phyloP scores from a whole-genome alignment of 2,329 filamentous ascomycete species.

The Orbilia oligospora region DNA sequence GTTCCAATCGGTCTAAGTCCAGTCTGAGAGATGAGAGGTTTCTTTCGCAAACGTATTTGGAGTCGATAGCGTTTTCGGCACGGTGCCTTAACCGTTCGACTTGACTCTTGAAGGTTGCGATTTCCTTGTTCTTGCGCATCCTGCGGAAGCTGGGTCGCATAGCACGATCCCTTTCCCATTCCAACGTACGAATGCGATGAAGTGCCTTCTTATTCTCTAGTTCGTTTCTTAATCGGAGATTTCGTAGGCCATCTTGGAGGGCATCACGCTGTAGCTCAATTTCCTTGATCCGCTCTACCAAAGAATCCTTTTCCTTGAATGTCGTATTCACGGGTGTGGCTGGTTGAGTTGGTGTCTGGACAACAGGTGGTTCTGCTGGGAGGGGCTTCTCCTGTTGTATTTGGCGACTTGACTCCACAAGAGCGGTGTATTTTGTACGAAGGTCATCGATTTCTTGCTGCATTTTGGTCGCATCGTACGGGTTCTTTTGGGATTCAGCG shows the following conservation, averaged over 20 bases:
- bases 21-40: conserved; percentile 90
- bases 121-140: conserved; percentile 86
- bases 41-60: conserved; percentile 97
- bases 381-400: conserved; percentile 67
- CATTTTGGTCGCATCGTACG: conserved; percentile 85
- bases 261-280: conserved; percentile 94
- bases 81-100: conserved; percentile 86
- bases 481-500: conserved; percentile 78
- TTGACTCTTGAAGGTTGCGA: conserved; percentile 83
- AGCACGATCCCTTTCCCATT: conserved; percentile 82
- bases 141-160: conserved; percentile 77
- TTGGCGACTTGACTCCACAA: conserved; percentile 66
- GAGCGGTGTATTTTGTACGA: conserved; percentile 76
- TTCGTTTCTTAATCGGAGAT: conserved; percentile 86
- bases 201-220: conserved; percentile 85
- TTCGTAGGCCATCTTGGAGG: conserved; percentile 87
- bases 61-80: conserved; percentile 92
- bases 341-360: conserved; percentile 65
- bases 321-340: conserved; percentile 68
- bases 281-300: conserved; percentile 87
- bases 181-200: conserved; percentile 83
- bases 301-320: conserved; percentile 73
- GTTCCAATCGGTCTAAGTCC: conserved; percentile 94
- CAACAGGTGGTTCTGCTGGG: conserved; percentile 74
- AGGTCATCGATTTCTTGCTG: conserved; percentile 85